phyloP scores from a whole-genome alignment of 371 early-diverging fungal genomes.

The Apophysomyces ossiformis region DNA sequence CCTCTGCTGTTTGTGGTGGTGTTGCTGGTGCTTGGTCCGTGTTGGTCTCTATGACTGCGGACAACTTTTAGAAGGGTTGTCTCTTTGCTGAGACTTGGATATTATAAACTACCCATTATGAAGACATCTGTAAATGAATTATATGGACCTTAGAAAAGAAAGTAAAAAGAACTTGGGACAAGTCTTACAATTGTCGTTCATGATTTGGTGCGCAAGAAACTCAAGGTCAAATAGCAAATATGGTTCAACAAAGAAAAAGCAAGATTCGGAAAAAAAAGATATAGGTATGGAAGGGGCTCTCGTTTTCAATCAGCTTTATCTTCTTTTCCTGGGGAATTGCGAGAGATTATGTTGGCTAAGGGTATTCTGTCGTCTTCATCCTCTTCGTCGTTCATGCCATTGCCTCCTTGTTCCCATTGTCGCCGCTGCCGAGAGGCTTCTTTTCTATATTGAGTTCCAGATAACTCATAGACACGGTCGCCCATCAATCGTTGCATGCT shows the following conservation, averaged over 20 bases:
- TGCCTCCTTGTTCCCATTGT: slow-evolving; percentile 25
- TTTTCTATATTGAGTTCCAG: slow-evolving; percentile 24
- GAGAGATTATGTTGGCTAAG: slow-evolving; percentile 3
- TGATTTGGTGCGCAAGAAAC: no score
- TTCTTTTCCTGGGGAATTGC: slow-evolving; percentile 7
- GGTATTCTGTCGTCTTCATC: slow-evolving; percentile 21
- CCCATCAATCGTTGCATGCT: slow-evolving; percentile 24
- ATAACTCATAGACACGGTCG: slow-evolving; percentile 28
- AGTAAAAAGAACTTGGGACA: no score
- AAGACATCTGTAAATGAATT: no score
- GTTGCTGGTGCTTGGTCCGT: slow-evolving; percentile 57
- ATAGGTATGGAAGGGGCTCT: not conserved
- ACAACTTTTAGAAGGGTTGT: slow-evolving; percentile 14
- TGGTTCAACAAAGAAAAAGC: no score
- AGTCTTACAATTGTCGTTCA: no score
- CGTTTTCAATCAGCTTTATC: not conserved
- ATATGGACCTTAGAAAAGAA: no score
- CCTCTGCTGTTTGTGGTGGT: slow-evolving; percentile 65
- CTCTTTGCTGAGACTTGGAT: no score
- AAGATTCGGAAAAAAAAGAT: no score
- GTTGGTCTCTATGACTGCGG: slow-evolving; percentile 41
- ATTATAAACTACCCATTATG: no score
- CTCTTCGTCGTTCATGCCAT: slow-evolving; percentile 37
- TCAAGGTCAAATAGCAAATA: no score
- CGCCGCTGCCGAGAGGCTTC: slow-evolving; percentile 21